A percentile compares a stretch with the other conserved stretches of the same genome.
Conservation (phyloP, 2,329 filamentous ascomycete species). For the Monosporascus sp. region DNA sequence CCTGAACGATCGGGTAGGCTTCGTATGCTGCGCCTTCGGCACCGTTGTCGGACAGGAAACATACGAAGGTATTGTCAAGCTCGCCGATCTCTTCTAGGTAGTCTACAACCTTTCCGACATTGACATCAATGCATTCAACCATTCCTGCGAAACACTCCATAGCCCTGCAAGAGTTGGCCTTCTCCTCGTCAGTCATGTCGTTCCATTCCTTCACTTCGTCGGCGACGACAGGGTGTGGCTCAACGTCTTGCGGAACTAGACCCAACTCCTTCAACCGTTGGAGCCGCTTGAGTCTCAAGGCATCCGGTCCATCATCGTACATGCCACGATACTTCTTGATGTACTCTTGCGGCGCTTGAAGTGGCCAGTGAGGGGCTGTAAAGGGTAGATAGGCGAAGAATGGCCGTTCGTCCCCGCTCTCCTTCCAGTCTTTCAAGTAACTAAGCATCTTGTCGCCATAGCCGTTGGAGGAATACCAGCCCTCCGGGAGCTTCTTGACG, state of each 20-base stretch:
- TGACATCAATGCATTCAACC: conserved; percentile 56
- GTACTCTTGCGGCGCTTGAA: conserved; percentile 51
- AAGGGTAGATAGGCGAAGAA: conserved; percentile 59
- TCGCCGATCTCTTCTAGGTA: conserved; percentile 51
- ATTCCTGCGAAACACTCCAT: conserved; percentile 62
- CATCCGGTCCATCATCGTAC: conserved; percentile 57
- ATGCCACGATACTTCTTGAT: conserved; percentile 52
- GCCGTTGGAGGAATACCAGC: conserved; percentile 48
- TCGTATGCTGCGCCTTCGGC: conserved; percentile 55
- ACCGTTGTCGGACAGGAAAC: conserved; percentile 60
- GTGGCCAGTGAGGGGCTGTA: conserved; percentile 58
- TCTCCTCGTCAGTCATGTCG: conserved; percentile 39
- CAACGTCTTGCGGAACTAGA: conserved; percentile 44
- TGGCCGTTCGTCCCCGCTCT: conserved; percentile 29
- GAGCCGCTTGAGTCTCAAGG: conserved; percentile 46
- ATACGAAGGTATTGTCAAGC: conserved; percentile 58
- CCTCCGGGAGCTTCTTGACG: conserved; percentile 39
- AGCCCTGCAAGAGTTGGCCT: conserved; percentile 41
- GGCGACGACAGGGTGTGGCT: conserved; percentile 44
- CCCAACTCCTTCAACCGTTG: conserved; percentile 51
- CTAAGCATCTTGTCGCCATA: conserved; percentile 47
- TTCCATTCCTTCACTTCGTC: conserved; percentile 43
- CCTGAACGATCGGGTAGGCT: conserved; percentile 50
- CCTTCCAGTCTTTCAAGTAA: conserved; percentile 43
- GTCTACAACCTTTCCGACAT: conserved; percentile 53